Evolutionary conservation across 2,329 filamentous ascomycete species (phyloP).

Genomic region (Arachnopeziza araneosa): DNA sequence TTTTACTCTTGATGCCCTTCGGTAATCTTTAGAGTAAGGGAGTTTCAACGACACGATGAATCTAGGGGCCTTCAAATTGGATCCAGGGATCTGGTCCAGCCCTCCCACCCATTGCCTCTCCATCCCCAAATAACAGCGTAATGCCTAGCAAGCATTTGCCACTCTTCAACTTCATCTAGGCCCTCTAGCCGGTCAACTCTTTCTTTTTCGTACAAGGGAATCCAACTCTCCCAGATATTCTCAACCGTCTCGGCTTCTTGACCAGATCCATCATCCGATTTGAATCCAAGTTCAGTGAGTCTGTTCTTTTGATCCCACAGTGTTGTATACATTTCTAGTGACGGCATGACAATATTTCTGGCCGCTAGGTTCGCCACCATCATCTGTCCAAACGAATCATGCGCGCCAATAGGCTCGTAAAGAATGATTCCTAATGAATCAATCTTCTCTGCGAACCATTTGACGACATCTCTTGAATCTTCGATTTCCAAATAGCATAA

Average conservation of each 20-base stretch:
- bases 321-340: constrained; percentile 66
- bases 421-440: constrained; percentile 55
- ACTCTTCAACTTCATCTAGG: constrained; percentile 93
- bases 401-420: constrained; percentile 83
- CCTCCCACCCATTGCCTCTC: constrained; percentile 33
- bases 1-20: too few relatives aligned
- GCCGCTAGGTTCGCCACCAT: constrained; percentile 88
- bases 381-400: constrained; percentile 81
- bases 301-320: constrained; percentile 63
- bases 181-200: constrained; percentile 77
- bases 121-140: constrained; percentile 90
- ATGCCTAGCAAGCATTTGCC: constrained; percentile 78
- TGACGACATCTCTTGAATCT: constrained; percentile 58
- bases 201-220: constrained; percentile 65
- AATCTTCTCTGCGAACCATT: constrained; percentile 54
- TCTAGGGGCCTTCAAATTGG: neutral
- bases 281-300: constrained; percentile 62
- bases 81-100: neutral
- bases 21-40: neutral
- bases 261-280: constrained; percentile 33
- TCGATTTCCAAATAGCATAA: constrained; percentile 75
- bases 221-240: constrained; percentile 74
- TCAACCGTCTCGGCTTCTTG: constrained; percentile 55
- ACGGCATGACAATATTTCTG: constrained; percentile 78
- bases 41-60: too few relatives aligned